These are phyloP conservation scores for Pugionium dolabratum DNA, from an alignment of 345 rosid species.

Conservation along the genomic window DNA sequence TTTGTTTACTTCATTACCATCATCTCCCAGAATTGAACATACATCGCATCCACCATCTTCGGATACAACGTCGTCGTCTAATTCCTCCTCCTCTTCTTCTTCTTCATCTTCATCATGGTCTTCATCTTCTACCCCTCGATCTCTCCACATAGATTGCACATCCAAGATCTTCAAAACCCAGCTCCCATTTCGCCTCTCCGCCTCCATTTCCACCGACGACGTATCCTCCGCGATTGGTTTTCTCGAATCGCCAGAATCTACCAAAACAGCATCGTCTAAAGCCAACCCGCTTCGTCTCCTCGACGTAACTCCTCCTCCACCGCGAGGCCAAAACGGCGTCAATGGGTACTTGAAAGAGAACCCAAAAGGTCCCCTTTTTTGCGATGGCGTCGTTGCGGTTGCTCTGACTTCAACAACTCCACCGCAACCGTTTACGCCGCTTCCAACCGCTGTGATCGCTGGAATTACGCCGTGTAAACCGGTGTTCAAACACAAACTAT, in stretches of 20 bases:
- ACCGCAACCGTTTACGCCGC: conserved; percentile 35
- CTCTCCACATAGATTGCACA: conserved; percentile 61
- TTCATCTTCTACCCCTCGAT: conserved; percentile 19
- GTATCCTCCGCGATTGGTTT: conserved; percentile 34
- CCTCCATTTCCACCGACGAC: conserved; percentile 16
- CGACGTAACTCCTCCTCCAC: conserved; percentile 42
- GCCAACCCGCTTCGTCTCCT: conserved; percentile 57
- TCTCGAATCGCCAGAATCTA: conserved; percentile 47
- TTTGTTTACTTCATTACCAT: conserved; percentile 39
- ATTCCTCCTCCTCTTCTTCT: conserved; percentile 1
- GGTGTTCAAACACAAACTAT: conserved; percentile 55
- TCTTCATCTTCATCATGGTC: conserved; percentile 5
- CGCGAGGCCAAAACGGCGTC: conserved; percentile 63
- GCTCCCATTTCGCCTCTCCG: conserved; percentile 53
- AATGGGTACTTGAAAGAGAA: conserved; percentile 70
- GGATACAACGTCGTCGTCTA: conserved; percentile 7
- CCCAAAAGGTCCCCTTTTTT: conserved; percentile 44
- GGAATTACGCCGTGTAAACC: conserved; percentile 60
- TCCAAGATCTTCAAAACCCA: conserved; percentile 90
- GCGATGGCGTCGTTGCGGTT: conserved; percentile 42
- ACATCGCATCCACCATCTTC: conserved; percentile 50
- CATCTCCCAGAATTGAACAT: conserved; percentile 45
- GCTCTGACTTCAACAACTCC: conserved; percentile 52
- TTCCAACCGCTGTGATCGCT: conserved; percentile 49
- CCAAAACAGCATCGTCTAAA: conserved; percentile 60